phyloP scores from a whole-genome alignment of 2,329 filamentous ascomycete genomes.

The Trichothecium roseum region DNA sequence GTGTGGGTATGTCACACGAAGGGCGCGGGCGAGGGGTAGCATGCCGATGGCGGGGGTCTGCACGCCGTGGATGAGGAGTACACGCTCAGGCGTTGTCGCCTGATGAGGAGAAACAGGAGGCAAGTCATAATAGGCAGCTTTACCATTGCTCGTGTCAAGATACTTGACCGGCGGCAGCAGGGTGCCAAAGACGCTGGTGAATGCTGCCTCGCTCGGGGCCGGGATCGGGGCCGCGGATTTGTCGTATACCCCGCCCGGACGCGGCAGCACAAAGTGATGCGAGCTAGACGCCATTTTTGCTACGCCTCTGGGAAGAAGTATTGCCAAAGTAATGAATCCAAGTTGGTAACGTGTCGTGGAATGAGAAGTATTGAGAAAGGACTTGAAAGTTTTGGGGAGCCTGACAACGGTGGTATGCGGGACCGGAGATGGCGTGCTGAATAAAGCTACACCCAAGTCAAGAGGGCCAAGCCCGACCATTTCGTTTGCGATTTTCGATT shows the following conservation, averaged over 20 bases:
- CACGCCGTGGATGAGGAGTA: constrained; percentile 39
- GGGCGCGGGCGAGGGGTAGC: constrained; percentile 24
- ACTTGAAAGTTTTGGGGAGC: no score
- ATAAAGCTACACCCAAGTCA: no score
- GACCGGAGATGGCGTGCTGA: no score
- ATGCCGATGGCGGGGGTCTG: constrained; percentile 39
- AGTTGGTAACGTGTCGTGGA: no score
- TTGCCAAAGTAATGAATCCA: no score
- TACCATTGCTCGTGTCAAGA: constrained; percentile 19
- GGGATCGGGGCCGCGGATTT: constrained; percentile 12
- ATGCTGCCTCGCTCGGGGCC: constrained; percentile 23
- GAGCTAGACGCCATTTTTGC: background rate
- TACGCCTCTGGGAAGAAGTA: no score
- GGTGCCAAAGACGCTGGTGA: constrained; percentile 23
- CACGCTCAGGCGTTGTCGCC: constrained; percentile 9
- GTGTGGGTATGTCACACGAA: constrained; percentile 22
- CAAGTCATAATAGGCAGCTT: constrained; percentile 28
- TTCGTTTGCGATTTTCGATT: no score
- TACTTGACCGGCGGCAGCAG: constrained; percentile 26
- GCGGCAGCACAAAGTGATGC: constrained; percentile 1
- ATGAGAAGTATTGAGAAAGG: no score
- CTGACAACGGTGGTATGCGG: no score
- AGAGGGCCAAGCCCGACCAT: no score
- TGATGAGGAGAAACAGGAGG: constrained; percentile 8
- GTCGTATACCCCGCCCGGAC: background rate